Percentiles rank a stretch among this genome's conserved stretches.
Evolutionary conservation across 148 eudicot species (phyloP).

Genomic region (Persicaria tinctoria): DNA sequence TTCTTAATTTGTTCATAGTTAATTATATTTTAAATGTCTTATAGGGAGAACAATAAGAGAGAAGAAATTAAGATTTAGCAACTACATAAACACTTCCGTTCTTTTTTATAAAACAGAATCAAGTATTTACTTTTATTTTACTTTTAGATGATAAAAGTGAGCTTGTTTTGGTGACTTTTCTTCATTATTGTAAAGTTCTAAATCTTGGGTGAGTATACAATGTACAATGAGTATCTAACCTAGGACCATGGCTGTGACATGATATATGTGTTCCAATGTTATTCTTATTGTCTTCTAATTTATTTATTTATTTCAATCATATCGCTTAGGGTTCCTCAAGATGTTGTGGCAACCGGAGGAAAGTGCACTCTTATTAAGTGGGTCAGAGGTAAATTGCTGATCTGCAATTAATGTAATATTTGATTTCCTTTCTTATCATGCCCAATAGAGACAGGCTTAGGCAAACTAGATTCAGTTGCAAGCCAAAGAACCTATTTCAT

Average conservation of each 20-base stretch:
- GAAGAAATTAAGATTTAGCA: background rate
- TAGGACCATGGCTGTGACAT: background rate
- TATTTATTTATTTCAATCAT: background rate
- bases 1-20: background rate
- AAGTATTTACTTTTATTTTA: background rate
- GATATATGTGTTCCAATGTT: background rate
- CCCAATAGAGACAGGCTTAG: background rate
- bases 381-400: slow-evolving; percentile 55
- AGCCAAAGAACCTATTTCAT: background rate
- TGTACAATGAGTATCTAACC: background rate
- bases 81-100: background rate
- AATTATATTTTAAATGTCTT: background rate
- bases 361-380: slow-evolving; percentile 74
- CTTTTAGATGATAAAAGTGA: background rate
- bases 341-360: slow-evolving; percentile 93
- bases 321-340: slow-evolving; percentile 82
- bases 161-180: background rate
- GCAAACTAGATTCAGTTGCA: background rate
- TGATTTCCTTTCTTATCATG: background rate
- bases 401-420: background rate
- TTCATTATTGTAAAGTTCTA: too few relatives aligned
- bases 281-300: slow-evolving; percentile 1
- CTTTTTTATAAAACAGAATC: background rate
- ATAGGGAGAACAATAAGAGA: background rate
- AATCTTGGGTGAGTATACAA: too few relatives aligned